These are phyloP conservation scores for Penicillium manginii DNA, from an alignment of 495 filamentous ascomycete species.

Conservation along the genomic window DNA sequence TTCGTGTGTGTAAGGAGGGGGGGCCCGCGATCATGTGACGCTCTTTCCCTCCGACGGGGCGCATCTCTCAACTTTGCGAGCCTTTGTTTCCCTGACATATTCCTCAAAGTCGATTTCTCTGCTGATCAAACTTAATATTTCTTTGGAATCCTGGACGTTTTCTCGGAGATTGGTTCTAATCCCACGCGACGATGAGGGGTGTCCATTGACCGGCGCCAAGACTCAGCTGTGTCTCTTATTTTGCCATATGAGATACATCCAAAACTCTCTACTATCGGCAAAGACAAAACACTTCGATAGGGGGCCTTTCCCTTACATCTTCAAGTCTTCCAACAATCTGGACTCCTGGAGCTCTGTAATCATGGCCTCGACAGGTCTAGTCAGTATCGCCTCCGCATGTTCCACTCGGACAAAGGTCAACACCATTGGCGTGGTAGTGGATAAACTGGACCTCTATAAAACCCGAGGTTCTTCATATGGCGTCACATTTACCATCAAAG, in stretches of 20 bases:
- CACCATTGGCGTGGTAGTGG: constrained; percentile 55
- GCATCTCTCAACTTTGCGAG: constrained; percentile 1
- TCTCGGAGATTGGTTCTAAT: neutral
- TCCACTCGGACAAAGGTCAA: constrained; percentile 31
- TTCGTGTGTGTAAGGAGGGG: constrained; percentile 36
- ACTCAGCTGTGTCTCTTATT: constrained; percentile 2
- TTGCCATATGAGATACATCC: constrained; percentile 2
- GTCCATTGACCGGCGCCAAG: constrained; percentile 3
- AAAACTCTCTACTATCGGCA: constrained; percentile 2
- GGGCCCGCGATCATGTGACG: constrained; percentile 24
- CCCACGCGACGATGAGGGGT: constrained; percentile 6
- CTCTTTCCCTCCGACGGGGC: constrained; percentile 11
- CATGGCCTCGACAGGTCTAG: constrained; percentile 31
- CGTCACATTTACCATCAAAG: constrained; percentile 55
- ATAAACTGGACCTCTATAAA: constrained; percentile 35
- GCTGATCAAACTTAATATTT: neutral
- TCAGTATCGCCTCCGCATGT: constrained; percentile 43
- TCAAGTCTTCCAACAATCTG: neutral
- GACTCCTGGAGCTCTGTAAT: neutral
- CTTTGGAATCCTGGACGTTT: neutral
- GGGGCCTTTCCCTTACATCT: neutral
- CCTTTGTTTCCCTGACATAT: neutral
- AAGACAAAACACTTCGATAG: neutral
- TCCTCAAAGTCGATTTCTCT: neutral
- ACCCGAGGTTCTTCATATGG: constrained; percentile 39